A percentile compares a stretch with the other conserved stretches of the same genome.
These are phyloP conservation scores for Echinosphaeria canescens DNA, from an alignment of 2,329 filamentous ascomycete species.

Conservation along the genomic window DNA sequence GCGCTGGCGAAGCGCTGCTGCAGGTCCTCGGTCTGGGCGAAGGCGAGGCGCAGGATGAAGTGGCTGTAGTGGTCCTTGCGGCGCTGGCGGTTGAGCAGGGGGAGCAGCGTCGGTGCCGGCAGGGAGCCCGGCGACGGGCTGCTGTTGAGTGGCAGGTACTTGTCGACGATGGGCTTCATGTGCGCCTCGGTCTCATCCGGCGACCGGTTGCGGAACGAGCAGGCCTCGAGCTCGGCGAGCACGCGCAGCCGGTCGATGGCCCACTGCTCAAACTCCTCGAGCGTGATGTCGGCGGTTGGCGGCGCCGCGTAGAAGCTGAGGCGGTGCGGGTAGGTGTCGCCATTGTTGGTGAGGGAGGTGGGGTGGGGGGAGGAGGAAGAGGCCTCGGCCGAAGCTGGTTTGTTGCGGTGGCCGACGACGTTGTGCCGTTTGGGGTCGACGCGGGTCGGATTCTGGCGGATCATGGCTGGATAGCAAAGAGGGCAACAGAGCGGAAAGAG, in stretches of 20 bases:
- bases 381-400: conserved; percentile 53
- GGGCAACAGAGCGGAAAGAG: too few species aligned
- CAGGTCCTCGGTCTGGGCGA: conserved; percentile 78
- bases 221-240: conserved; percentile 76
- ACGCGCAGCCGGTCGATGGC: conserved; percentile 82
- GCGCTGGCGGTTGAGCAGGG: conserved; percentile 48
- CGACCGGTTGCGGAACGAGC: conserved; percentile 80
- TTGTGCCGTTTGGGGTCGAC: conserved; percentile 54
- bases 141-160: conserved; percentile 67
- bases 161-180: conserved; percentile 72
- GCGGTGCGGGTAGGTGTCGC: conserved; percentile 65
- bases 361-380: too few species aligned
- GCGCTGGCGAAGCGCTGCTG: conserved; percentile 68
- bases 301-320: conserved; percentile 83
- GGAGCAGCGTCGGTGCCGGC: too few species aligned
- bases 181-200: conserved; percentile 63
- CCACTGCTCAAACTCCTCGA: conserved; percentile 98
- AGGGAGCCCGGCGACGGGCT: conserved; percentile 31
- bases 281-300: conserved; percentile 81
- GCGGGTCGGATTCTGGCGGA: conserved; percentile 27
- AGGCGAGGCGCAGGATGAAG: conserved; percentile 87
- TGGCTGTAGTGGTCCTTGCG: conserved; percentile 96
- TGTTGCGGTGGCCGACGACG: conserved; percentile 59
- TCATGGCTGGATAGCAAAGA: too few species aligned
- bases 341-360: too few species aligned